Conservation (phyloP, 1,284 basidiomycete genomes). For the Rhodotorula mucilaginosa region DNA sequence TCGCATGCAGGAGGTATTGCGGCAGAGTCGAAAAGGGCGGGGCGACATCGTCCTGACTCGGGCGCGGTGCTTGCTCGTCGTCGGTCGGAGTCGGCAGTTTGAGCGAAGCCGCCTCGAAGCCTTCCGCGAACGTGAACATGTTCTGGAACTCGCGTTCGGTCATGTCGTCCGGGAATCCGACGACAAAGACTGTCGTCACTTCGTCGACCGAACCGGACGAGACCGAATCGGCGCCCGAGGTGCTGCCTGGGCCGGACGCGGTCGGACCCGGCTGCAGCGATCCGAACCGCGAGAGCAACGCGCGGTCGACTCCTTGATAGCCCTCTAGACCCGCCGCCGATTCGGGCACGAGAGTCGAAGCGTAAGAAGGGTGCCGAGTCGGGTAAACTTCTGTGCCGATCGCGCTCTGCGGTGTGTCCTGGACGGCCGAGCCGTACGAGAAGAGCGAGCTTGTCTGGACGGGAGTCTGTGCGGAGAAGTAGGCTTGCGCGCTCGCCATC, state of each 20-base stretch:
- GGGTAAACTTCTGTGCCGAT: background rate
- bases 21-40: conserved; percentile 36
- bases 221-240: background rate
- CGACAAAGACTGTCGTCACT: conserved; percentile 97
- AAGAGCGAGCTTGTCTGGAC: background rate
- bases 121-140: conserved; percentile 94
- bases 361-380: background rate
- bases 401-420: conserved; percentile 1
- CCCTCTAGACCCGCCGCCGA: background rate
- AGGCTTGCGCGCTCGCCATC: background rate
- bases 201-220: conserved; percentile 59
- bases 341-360: background rate
- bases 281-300: background rate
- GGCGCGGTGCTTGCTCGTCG: background rate
- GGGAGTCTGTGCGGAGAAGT: background rate
- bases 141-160: conserved; percentile 89
- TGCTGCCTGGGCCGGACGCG: background rate
- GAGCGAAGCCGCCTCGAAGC: conserved; percentile 95
- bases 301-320: background rate
- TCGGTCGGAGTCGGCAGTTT: conserved; percentile 73
- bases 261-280: background rate
- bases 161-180: conserved; percentile 99
- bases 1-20: conserved; percentile 1
- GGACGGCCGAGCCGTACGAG: background rate
- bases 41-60: conserved; percentile 41